phyloP scores from a whole-genome alignment of 2,329 filamentous ascomycete genomes.

The Arachnopeziza araneosa region DNA sequence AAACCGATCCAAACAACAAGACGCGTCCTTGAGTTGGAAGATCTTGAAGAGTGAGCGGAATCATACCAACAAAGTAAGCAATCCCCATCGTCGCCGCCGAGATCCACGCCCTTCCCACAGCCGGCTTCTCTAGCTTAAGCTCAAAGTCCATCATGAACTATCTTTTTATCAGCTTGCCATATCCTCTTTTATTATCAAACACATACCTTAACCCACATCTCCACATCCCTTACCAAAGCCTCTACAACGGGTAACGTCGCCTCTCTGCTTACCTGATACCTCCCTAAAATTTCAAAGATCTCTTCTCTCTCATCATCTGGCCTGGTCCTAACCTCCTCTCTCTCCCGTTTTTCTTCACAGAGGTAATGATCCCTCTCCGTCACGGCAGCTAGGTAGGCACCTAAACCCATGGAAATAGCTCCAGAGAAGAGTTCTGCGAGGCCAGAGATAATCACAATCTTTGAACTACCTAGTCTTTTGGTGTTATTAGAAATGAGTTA shows the following conservation, averaged over 20 bases:
- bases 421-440: constrained; percentile 54
- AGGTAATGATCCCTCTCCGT: constrained; percentile 36
- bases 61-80: constrained; percentile 31
- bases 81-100: constrained; percentile 23
- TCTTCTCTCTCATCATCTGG: constrained; percentile 32
- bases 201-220: constrained; percentile 16
- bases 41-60: background rate
- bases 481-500: constrained; percentile 9
- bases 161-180: background rate
- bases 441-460: constrained; percentile 48
- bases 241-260: constrained; percentile 32
- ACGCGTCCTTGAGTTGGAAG: too few relatives aligned
- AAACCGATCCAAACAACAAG: too few relatives aligned
- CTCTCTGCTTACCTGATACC: constrained; percentile 34
- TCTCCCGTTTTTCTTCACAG: constrained; percentile 34
- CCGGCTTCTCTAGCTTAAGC: constrained; percentile 34
- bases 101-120: constrained; percentile 26
- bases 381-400: constrained; percentile 48
- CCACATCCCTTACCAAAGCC: constrained; percentile 5
- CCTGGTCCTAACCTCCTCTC: constrained; percentile 32
- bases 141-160: constrained; percentile 44
- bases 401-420: constrained; percentile 55
- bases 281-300: constrained; percentile 36
- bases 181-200: background rate
- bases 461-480: constrained; percentile 39